Conservation (phyloP, 2,329 filamentous ascomycete species). For the Monosporascus sp. region DNA sequence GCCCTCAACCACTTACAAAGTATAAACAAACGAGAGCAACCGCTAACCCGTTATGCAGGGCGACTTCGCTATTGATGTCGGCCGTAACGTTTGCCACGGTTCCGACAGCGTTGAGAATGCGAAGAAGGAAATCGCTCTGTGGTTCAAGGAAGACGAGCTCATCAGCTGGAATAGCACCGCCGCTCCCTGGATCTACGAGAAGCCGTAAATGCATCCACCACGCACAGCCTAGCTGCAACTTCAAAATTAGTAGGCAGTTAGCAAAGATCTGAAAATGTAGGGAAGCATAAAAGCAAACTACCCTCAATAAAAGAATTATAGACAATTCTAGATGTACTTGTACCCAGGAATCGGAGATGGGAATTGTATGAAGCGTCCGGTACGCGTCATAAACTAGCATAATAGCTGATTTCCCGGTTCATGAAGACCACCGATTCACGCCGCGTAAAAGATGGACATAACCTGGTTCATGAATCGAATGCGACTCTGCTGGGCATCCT, state of each 20-base stretch:
- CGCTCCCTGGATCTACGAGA: constrained; percentile 97
- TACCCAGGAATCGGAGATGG: too few relatives aligned
- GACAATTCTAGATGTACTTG: too few relatives aligned
- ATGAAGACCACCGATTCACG: too few relatives aligned
- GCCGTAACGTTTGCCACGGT: constrained; percentile 99
- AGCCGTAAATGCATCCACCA: constrained; percentile 43
- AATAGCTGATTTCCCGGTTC: too few relatives aligned
- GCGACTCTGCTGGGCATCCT: neutral
- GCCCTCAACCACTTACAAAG: constrained; percentile 48
- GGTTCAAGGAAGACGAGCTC: constrained; percentile 90
- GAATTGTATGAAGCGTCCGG: too few relatives aligned
- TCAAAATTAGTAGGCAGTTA: neutral
- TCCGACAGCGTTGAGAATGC: constrained; percentile 98
- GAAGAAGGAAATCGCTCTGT: constrained; percentile 99
- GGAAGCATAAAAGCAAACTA: neutral
- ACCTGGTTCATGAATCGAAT: too few relatives aligned
- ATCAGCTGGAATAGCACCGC: constrained; percentile 78
- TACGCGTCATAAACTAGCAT: too few relatives aligned
- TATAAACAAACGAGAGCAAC: neutral
- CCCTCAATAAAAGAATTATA: too few relatives aligned
- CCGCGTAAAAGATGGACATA: too few relatives aligned
- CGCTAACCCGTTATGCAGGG: constrained; percentile 32
- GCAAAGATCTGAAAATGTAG: neutral
- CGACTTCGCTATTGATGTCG: constrained; percentile 79
- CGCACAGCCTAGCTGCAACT: neutral